Conservation (phyloP, 371 early-diverging fungal species). For the Smittium culicis region DNA sequence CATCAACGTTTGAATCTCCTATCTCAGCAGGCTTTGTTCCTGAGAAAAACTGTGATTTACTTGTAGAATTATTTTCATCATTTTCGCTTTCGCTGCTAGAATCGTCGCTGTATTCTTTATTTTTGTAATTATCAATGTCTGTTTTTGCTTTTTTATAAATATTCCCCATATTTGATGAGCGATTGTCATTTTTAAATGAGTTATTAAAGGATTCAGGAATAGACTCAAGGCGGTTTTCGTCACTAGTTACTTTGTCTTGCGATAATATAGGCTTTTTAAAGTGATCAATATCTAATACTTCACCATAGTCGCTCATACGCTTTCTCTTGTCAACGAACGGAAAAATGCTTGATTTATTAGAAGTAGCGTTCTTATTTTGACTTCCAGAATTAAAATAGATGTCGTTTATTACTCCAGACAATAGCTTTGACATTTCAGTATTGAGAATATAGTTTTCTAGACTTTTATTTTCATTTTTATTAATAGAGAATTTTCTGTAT, state of each 20-base stretch:
- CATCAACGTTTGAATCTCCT: not conserved
- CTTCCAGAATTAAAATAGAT: not conserved
- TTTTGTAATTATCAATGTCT: not conserved
- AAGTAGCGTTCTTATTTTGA: conserved; percentile 6
- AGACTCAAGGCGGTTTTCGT: not conserved
- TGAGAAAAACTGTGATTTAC: not conserved
- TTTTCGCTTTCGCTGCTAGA: not conserved
- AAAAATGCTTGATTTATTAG: conserved; percentile 75
- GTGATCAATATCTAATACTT: conserved; percentile 64
- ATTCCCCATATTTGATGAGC: not conserved
- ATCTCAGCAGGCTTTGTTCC: not conserved
- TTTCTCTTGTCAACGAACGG: conserved; percentile 67
- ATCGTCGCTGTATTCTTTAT: not conserved
- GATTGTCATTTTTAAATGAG: not conserved
- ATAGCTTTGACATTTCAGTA: conserved; percentile 1
- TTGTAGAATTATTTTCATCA: not conserved
- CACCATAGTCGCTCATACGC: conserved; percentile 89
- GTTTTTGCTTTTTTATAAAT: not conserved
- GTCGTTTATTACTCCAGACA: not conserved
- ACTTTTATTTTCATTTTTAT: not conserved
- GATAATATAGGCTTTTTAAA: conserved; percentile 17
- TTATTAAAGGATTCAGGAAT: not conserved
- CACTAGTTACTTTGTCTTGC: not conserved
- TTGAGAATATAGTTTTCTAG: conserved; percentile 1
- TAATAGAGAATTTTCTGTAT: not conserved